Evolutionary conservation across 345 rosid genomes (phyloP), one percentile per base, ranked within the genome.

Genomic region (Euphorbia tirucalli): DNA sequence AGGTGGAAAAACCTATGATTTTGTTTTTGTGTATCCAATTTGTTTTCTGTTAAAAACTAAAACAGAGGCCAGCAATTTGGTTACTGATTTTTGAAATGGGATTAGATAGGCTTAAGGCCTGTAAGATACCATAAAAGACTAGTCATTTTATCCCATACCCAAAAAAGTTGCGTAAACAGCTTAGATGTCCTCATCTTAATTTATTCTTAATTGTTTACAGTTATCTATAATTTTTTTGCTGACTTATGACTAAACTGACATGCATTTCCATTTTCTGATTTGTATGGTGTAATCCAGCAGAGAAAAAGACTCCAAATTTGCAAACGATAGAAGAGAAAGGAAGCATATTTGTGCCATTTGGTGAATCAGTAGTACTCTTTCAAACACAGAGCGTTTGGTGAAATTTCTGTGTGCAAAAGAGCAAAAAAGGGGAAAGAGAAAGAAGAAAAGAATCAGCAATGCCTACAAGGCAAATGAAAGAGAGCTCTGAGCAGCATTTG

Each of bases 401-500:
- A 31, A 76, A 60, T 63, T 76, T 73, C 55, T 56, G 71, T 59
- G 70, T 49, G 48, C 41, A 28, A n/a, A n/a, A n/a, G n/a, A n/a
- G n/a, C n/a, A n/a, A n/a, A n/a, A n/a, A n/a, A n/a, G n/a, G 55
- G 63, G 50, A 46, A 69, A 57, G 31, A 19, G 57, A 10, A 7
- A 32, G 59, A 2, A 22, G 32, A 50, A 61, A 46, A 52, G 15
- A 55, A 39, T 55, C 69, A 67, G 74, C 70, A 66, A 89, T 90
- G 99, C 98, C 98, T 76, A 80, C 84, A 74, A 85, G 97, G 88
- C 94, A 83, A 74, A 88, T 93, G 94, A 93, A 89, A 82, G 98
- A 95, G 66, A 80, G 77, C 80, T 78, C 90, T 7, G 96, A 88
- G 81, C 89, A 87, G 73, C 97, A 81, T 77, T 46, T 89, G 14